Base-by-base conservation (phyloP, 2,329 filamentous ascomycete genomes). In the Aspergillus aculeatus region DNA sequence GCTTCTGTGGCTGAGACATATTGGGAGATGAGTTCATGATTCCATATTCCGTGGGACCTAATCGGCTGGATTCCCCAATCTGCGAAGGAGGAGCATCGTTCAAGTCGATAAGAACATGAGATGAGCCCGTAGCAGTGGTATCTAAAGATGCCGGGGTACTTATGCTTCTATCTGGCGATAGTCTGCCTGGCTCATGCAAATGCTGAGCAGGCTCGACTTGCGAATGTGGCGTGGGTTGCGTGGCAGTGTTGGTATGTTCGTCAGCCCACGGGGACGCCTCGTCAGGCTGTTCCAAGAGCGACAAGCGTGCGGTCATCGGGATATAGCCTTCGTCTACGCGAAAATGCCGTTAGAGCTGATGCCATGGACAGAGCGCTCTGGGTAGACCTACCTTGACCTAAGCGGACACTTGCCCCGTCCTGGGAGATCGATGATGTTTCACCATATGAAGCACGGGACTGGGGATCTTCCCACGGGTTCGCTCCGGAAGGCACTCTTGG, bases 291-390 rank as follows among this genome's bases (percentile, higher is more conserved):
- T 76, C 74, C n/a, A 75, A 62, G 31, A 77, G 65, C 21, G 74
- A 77, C 54, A 77, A 59, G 4, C 73, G 71, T 5, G 74, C 74
- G 41, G 74, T 75, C 74, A 77, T 76, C 1, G 74, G 73, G 47
- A 77, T 76, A 55, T 73, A 74, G n/a, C 74, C 74, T 38, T 73
- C 72, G 19, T 68, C 72, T 75, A 47, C 47, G 38, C 38, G 6
- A 44, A 19, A 7, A 44, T 4, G 12, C 29, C 19, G 59, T 70
- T 35, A 71, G 66, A 55, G 64, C 62, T 12, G 2, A 24, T 7
- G 19, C 23, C 14, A 23, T 16, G 29, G 21, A 26, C 12, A 16
- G 14, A 21, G 38, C 19, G 14, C 4, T 29, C 7, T 32, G 47
- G 11, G n/a, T 24, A 14, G n/a, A 14, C 35, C 35, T 54, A 63